Evolutionary conservation across 2,329 filamentous ascomycete species (phyloP), one percentile per base, ranked within the genome.

Genomic region (Monilinia polystroma): DNA sequence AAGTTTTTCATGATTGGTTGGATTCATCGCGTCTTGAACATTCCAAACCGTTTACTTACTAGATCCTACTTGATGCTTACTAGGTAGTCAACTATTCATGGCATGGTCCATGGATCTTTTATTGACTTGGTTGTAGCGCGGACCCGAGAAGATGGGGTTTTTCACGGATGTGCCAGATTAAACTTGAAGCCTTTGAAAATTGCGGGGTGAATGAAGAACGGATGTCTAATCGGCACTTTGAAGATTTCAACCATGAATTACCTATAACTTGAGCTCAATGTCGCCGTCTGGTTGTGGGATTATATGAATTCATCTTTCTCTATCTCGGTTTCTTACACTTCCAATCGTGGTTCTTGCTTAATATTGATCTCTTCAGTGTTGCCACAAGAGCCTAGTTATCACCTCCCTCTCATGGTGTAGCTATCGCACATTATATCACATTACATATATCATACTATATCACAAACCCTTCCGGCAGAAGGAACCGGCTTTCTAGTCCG

Each of bases 211-310:
- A 11, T 10, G 29, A 52, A 35, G 32, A 29, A 51, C 63, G 59
- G 63, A 41, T 49, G 18, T 43, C 18, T 11, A 16, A 23, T 45
- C 63, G 63, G 63, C 63, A 66, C 26, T 66, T 35, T 35, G 14
- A 10, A n/a, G 5, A 20, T 18, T 59, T 43, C 29, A 35, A 35
- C 32, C 3, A 35, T 35, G 7, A 35, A n/a, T 5, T 12, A 35
- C 18, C 32, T 65, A 65, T 60, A 65, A 65, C 32, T 52, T 65
- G 45, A 65, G 23, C 54, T 43, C 23, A 12, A 65, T 65, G 45
- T 60, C 63, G 63, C 63, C 43, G 54, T 8, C 6, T 18, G 32
- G 8, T 59, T 43, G 43, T 32, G 38, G 14, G 14, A 41, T 52
- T 45, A 52, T 20, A n/a, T 47, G 43, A 45, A 53, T 4, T 29